Evolutionary conservation across 2,329 filamentous ascomycete species (phyloP), one percentile per base, ranked within the genome.

Genomic region (Penicillium decumbens): DNA sequence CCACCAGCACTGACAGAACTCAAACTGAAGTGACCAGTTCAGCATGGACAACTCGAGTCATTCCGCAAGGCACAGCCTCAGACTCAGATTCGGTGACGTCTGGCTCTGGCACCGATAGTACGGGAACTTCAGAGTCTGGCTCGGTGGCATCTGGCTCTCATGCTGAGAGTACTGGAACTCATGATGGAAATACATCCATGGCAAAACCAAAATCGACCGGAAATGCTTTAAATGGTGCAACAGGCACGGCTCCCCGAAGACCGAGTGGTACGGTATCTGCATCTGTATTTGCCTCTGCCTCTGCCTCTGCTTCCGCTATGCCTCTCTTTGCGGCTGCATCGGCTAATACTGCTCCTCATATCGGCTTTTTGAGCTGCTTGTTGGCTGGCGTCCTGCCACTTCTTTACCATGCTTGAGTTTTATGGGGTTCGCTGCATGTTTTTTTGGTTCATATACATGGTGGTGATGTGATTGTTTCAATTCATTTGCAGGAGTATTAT

Each of bases 321-420:
- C 15, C 8, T 4, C 3, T 25, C 41, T 53, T 45, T 27, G 41
- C 13, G 23, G 46, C 46, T 28, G 3, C 28, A 7, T 32, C 41
- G 4, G 27, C 28, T 6, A 41, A n/a, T 15, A 15, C 28, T 3
- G 29, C 32, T 13, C 23, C 50, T 23, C 41, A 8, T 10, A 28
- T 43, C 2, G 50, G 50, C 15, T 25, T 47, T 3, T 32, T 55
- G 10, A 27, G 50, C 35, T 24, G 50, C 1, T 20, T 53, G 5
- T 40, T 51, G 39, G 43, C 32, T 41, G 10, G 40, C n/a, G 18
- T 46, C 6, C 39, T 30, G 6, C 20, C 49, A 20, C 25, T 54
- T 15, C 7, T 54, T 37, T 53, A 42, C 15, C 29, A 9, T 15
- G 13, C 13, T 7, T 15, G 30, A 32, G 6, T 15, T 32, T 7